phyloP scores from a whole-genome alignment of 2,329 filamentous ascomycete genomes.

The Colletotrichum liaoningense region DNA sequence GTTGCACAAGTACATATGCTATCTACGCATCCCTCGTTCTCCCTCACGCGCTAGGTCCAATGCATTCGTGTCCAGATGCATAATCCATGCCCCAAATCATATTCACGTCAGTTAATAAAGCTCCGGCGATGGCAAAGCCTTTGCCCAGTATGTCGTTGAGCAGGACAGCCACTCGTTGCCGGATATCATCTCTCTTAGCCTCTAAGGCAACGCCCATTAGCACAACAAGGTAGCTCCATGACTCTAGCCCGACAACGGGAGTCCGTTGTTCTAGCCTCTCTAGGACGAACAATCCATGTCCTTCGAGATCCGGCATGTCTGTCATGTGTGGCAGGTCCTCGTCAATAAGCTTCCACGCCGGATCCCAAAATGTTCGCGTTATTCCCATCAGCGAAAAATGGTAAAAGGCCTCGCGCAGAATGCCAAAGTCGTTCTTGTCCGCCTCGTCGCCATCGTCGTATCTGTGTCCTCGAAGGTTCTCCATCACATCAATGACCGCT shows the following conservation, averaged over 20 bases:
- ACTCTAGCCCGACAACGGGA: conserved; percentile 6
- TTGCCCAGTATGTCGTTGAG: not conserved
- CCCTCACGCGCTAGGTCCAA: not conserved
- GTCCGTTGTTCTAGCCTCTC: conserved; percentile 24
- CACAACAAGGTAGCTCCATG: conserved; percentile 11
- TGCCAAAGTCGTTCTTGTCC: not conserved
- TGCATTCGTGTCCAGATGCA: not conserved
- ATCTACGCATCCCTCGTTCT: too few relatives aligned
- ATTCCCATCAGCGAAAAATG: conserved; percentile 17
- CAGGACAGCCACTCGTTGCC: not conserved
- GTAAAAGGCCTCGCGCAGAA: conserved; percentile 11
- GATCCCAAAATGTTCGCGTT: conserved; percentile 21
- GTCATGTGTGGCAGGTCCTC: conserved; percentile 8
- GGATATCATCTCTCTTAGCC: not conserved
- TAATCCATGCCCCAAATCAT: conserved; percentile 11
- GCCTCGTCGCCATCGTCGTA: not conserved
- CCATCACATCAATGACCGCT: conserved; percentile 7
- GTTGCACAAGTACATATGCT: not conserved
- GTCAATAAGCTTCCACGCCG: conserved; percentile 22
- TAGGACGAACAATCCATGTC: not conserved
- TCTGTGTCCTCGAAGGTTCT: not conserved
- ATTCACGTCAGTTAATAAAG: not conserved
- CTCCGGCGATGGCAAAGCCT: not conserved
- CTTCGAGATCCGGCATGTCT: conserved; percentile 10
- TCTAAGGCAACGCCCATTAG: conserved; percentile 14